phyloP scores from a whole-genome alignment of 768 basidiomycete genomes.

The Pleurotus salmoneostramineus region DNA sequence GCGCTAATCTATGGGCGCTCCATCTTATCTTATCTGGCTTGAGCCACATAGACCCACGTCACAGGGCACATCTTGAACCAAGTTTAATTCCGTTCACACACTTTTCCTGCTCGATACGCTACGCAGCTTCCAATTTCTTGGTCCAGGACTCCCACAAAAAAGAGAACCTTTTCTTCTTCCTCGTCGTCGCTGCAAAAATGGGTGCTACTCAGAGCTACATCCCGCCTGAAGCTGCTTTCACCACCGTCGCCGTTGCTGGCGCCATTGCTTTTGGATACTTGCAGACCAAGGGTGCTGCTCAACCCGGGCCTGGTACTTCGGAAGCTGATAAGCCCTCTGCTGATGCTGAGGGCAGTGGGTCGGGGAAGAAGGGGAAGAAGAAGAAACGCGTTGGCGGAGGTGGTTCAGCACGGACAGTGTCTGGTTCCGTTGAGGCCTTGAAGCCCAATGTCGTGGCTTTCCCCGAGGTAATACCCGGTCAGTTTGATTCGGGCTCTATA shows the following conservation, averaged over 20 bases:
- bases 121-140: background rate
- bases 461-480: slow-evolving; percentile 40
- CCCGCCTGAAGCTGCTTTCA: slow-evolving; percentile 31
- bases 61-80: background rate
- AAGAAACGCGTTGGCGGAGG: slow-evolving; percentile 18
- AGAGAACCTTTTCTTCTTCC: background rate
- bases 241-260: slow-evolving; percentile 34
- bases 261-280: slow-evolving; percentile 37
- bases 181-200: slow-evolving; percentile 22
- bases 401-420: slow-evolving; percentile 11
- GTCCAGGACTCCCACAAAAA: background rate
- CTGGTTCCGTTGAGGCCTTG: background rate
- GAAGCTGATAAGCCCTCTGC: background rate
- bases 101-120: background rate
- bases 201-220: slow-evolving; percentile 43
- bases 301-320: background rate
- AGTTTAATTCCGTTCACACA: background rate
- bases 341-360: background rate
- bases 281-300: slow-evolving; percentile 16
- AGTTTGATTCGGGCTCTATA: slow-evolving; percentile 27
- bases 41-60: background rate
- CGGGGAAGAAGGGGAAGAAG: slow-evolving; percentile 23
- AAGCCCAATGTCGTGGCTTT: slow-evolving; percentile 22
- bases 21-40: background rate
- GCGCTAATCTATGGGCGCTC: background rate